Evolutionary conservation across 2,329 filamentous ascomycete species (phyloP), one percentile per base, ranked within the genome.

Genomic region (Claviceps arundinis): DNA sequence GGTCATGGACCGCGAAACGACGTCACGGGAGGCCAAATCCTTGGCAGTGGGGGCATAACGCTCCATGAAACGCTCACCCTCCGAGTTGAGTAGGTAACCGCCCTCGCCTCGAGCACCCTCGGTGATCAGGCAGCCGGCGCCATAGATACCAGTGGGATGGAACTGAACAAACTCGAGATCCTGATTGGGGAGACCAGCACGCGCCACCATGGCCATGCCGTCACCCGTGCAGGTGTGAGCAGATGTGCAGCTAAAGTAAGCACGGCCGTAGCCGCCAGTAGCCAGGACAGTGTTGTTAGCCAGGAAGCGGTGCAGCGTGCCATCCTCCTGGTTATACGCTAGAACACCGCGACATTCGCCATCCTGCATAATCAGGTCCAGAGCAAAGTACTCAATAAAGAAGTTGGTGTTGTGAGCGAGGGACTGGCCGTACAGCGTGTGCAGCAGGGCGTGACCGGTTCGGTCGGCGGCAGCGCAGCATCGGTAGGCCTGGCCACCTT

Each of bases 101-200:
- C 91, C 91, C 78, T 97, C 93, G 76, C 93, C 93, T 78, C 93
- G 89, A 61, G 91, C 89, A 63, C 91, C 91, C 74, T 98, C 91
- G 13, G 93, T 97, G 67, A 98, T 98, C 78, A 98, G 76, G 73
- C 91, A 95, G 60, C 91, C 91, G 64, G 91, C 93, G 65, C 93
- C 93, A 71, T 98, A 98, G 73, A 98, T 97, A 81, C 91, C 91
- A 60, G 91, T 96, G 52, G 91, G 91, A 72, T 98, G 91, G 82
- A 98, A 98, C 74, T 98, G 91, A 57, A 98, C 93, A 72, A 98
- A 98, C 71, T 98, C 93, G 58, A 97, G 80, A 84, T 98, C 93
- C 77, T 98, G 93, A 80, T 95, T 95, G 63, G 93, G 91, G 42
- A 98, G 85, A 70, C 93, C 93, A 56, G 93, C 93, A 75, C 93